A percentile compares a stretch with the other conserved stretches of the same genome.
Conservation (phyloP, 1,284 basidiomycete genomes). For the Rhizoctonia solani region DNA sequence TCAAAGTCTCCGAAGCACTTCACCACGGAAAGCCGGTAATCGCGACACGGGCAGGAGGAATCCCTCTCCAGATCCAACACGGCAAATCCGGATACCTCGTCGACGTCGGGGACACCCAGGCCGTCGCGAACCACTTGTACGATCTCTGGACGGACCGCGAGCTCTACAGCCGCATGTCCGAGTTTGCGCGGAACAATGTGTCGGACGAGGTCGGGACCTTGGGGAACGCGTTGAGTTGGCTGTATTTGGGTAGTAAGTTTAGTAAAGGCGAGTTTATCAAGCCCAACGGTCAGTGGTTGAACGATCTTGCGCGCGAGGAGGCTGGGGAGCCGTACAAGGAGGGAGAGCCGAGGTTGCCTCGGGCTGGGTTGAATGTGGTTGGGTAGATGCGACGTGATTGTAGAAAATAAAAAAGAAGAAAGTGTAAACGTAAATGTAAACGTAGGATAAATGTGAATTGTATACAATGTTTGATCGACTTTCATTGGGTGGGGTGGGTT, state of each 20-base stretch:
- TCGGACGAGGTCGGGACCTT: constrained; percentile 80
- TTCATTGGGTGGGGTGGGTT: no score
- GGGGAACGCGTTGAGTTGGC: constrained; percentile 77
- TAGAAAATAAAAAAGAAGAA: no score
- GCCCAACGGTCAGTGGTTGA: constrained; percentile 79
- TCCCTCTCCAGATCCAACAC: constrained; percentile 82
- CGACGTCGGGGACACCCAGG: constrained; percentile 68
- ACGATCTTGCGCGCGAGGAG: constrained; percentile 73
- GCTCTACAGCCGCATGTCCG: constrained; percentile 64
- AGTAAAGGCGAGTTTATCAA: constrained; percentile 69
- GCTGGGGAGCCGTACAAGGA: constrained; percentile 64
- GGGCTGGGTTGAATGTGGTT: constrained; percentile 51
- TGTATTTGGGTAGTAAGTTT: constrained; percentile 81
- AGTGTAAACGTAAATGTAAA: no score
- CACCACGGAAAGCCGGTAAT: constrained; percentile 83
- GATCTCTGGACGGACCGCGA: constrained; percentile 73
- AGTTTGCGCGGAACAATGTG: constrained; percentile 72
- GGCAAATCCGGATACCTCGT: constrained; percentile 83
- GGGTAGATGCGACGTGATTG: constrained; percentile 18
- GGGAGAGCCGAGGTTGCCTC: constrained; percentile 70
- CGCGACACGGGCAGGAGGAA: constrained; percentile 80
- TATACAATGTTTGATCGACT: no score
- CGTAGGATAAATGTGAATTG: no score
- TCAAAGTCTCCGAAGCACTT: constrained; percentile 88
- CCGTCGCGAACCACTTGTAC: constrained; percentile 73